phyloP scores from a whole-genome alignment of 257 asterid genomes.

The Primulina huaijiensis region DNA sequence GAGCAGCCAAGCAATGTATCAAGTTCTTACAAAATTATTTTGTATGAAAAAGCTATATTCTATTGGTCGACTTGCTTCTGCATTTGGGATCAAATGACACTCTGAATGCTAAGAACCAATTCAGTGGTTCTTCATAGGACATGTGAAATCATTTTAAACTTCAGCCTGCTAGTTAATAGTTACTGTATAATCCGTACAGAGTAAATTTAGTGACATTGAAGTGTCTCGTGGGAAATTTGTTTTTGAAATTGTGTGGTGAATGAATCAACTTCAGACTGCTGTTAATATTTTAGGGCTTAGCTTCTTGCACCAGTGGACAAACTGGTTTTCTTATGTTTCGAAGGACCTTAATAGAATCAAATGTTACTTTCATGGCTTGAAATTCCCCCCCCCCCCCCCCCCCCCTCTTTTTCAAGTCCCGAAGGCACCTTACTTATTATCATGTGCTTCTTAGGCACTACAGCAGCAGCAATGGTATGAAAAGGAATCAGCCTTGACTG shows the following conservation, averaged over 20 bases:
- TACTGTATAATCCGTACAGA: background rate
- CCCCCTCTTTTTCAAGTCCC: background rate
- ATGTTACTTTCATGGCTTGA: background rate
- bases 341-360: slow-evolving; percentile 1
- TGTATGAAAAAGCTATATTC: background rate
- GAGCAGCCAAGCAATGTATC: background rate
- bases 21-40: too few species aligned
- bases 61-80: background rate
- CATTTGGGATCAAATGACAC: background rate
- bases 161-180: background rate
- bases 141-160: background rate
- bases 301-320: background rate
- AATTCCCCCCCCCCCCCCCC: background rate
- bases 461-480: slow-evolving; percentile 92
- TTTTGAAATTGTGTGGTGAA: background rate
- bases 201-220: background rate
- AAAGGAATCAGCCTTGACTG: slow-evolving; percentile 74
- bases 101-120: background rate
- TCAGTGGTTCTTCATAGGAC: background rate
- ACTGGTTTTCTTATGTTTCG: background rate
- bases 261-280: background rate
- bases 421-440: background rate
- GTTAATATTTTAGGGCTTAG: background rate
- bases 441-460: slow-evolving; percentile 43
- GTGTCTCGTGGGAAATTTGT: background rate